Evolutionary conservation across 495 filamentous ascomycete species (phyloP).

Genomic region (Penicillium alfredii): DNA sequence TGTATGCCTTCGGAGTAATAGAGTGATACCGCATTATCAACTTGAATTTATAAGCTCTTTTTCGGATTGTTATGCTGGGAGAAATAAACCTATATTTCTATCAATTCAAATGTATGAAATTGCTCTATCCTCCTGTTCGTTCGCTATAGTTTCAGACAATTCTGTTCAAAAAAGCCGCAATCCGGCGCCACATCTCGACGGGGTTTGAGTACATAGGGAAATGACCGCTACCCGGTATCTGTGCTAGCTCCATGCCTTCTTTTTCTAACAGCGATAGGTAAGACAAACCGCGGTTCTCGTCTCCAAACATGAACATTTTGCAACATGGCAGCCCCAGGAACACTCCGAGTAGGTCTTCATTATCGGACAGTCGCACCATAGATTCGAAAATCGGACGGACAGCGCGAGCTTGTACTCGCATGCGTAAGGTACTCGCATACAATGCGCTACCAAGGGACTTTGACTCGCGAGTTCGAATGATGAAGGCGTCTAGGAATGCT

Average conservation of each 20-base stretch:
- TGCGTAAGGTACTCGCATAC: constrained; percentile 21
- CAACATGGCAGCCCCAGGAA: constrained; percentile 18
- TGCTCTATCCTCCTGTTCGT: no score
- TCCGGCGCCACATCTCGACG: constrained; percentile 22
- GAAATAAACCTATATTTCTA: no score
- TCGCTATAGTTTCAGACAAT: constrained; percentile 4
- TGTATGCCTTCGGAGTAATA: no score
- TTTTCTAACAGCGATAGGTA: constrained; percentile 17
- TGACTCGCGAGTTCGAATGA: constrained; percentile 13
- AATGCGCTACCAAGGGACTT: constrained; percentile 14
- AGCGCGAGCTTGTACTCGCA: constrained; percentile 14
- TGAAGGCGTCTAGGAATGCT: constrained; percentile 22
- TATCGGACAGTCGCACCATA: constrained; percentile 25
- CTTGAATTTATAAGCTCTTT: no score
- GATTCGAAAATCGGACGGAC: constrained; percentile 22
- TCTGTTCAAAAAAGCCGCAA: constrained; percentile 15
- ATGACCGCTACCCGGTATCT: constrained; percentile 21
- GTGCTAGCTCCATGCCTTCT: constrained; percentile 23
- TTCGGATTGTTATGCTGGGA: no score
- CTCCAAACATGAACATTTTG: constrained; percentile 28
- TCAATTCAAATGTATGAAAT: no score
- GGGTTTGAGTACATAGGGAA: constrained; percentile 34
- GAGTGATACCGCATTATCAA: no score
- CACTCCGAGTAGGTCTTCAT: constrained; percentile 15
- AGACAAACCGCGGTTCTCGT: constrained; percentile 18